Conservation (phyloP, 306 rosid species). For the Ormosia semicastrata region DNA sequence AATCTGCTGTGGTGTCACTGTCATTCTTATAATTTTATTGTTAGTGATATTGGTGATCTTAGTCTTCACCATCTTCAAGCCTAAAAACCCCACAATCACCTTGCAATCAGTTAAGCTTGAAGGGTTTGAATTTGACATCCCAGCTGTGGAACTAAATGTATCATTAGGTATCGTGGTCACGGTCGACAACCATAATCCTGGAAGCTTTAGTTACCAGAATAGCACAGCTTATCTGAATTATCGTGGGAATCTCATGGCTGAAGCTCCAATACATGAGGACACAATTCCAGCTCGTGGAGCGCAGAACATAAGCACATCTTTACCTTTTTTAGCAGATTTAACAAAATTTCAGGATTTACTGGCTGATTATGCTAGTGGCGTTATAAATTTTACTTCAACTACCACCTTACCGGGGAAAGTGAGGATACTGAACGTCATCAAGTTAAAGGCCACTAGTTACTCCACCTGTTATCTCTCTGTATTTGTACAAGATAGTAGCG, state of each 20-base stretch:
- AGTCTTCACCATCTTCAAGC: slow-evolving; percentile 47
- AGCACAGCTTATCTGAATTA: slow-evolving; percentile 37
- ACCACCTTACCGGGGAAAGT: background rate
- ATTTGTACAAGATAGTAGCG: background rate
- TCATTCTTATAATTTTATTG: slow-evolving; percentile 32
- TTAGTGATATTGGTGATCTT: slow-evolving; percentile 32
- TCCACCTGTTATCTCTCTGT: slow-evolving; percentile 21
- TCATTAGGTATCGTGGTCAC: slow-evolving; percentile 40
- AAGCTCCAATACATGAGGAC: slow-evolving; percentile 31
- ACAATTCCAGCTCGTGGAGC: too few species aligned
- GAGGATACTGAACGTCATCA: background rate
- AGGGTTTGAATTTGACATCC: background rate
- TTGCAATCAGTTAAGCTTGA: slow-evolving; percentile 30
- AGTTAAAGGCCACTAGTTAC: slow-evolving; percentile 26
- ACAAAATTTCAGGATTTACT: background rate
- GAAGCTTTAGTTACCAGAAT: slow-evolving; percentile 39
- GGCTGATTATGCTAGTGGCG: background rate
- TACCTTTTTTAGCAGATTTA: slow-evolving; percentile 23
- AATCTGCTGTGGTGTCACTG: slow-evolving; percentile 38
- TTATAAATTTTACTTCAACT: slow-evolving; percentile 45
- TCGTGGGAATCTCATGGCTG: slow-evolving; percentile 31
- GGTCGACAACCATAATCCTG: slow-evolving; percentile 41
- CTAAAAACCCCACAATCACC: slow-evolving; percentile 41
- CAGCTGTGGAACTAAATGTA: slow-evolving; percentile 10
- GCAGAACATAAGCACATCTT: background rate